phyloP scores from a whole-genome alignment of 768 basidiomycete species.

The Infundibulicybe gibba region DNA sequence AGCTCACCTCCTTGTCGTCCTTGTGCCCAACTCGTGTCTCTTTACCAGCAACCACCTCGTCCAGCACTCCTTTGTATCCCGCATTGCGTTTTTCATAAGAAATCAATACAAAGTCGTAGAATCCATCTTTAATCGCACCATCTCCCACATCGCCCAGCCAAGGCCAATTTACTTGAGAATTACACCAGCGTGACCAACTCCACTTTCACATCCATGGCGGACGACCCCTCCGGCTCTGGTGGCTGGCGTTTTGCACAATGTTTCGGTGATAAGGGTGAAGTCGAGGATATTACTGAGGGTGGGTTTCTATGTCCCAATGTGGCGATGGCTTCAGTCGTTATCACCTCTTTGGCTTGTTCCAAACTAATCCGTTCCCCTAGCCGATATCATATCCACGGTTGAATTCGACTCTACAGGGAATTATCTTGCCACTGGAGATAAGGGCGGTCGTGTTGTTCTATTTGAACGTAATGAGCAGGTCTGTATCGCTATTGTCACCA shows the following conservation, averaged over 20 bases:
- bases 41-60: conserved; percentile 10
- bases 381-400: conserved; percentile 99
- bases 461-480: conserved; percentile 99
- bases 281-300: conserved; percentile 99
- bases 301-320: conserved; percentile 17
- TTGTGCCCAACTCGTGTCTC: conserved; percentile 14
- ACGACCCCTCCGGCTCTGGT: conserved; percentile 82
- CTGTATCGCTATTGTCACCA: conserved; percentile 16
- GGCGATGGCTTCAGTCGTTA: neutral
- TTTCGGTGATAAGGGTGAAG: conserved; percentile 99
- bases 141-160: conserved; percentile 4
- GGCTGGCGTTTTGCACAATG: conserved; percentile 99
- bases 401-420: conserved; percentile 99
- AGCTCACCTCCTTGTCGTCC: conserved; percentile 17
- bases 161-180: conserved; percentile 12
- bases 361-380: conserved; percentile 41
- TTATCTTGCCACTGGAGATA: conserved; percentile 99
- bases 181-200: conserved; percentile 16
- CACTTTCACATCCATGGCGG: conserved; percentile 50
- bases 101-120: too few species aligned
- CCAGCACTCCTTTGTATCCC: conserved; percentile 12
- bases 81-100: neutral
- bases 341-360: conserved; percentile 5
- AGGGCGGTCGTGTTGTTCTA: conserved; percentile 96
- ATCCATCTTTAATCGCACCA: neutral